Base-by-base conservation (phyloP, 2,329 filamentous ascomycete species). In the Zymoseptoria tritici region DNA sequence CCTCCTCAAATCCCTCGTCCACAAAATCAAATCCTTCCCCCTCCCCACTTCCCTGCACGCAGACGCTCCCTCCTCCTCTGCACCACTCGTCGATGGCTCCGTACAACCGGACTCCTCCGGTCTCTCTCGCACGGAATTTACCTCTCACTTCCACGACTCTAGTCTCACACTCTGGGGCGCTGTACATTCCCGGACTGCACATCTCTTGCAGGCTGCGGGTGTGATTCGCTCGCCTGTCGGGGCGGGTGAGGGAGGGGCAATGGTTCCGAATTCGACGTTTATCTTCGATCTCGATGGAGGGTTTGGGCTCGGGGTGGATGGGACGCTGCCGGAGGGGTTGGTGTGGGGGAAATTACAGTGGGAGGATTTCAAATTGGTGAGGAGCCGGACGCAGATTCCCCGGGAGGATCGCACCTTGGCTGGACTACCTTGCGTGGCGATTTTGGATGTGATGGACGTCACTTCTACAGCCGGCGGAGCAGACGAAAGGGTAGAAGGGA, bases 331-430 rank as follows among this genome's bases (percentile, higher is more conserved):
- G 0, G 63, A 75, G 0, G 83, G 78, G 0, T 74, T 89, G 71
- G 52, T 69, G 7, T 90, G 85, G 85, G 83, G 79, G 5, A 62
- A 67, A 1, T 75, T 87, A 1, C 71, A 74, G 9, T 67, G 72
- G n/a, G 72, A 76, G 62, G 84, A 90, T 68, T 80, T 85, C 7
- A 72, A 72, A 7, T 68, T 85, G n/a, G 82, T 87, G 5, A 70
- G 81, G 29, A 76, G 77, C 2, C 70, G 84, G 55, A 85, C 83
- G 11, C 62, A 79, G 20, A 84, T 90, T 36, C 81, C 81, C 1
- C 77, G 85, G 31, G 77, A 78, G 26, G 79, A 82, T 73, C 66
- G 68, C 11, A 80, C 78, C 9, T 62, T 80, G 56, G 64, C 75
- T 49, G 69, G 72, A 29, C 57, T 79, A 55, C 74, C 75, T 7